Conservation (phyloP, 768 basidiomycete species). For the Mycena rebaudengoi region DNA sequence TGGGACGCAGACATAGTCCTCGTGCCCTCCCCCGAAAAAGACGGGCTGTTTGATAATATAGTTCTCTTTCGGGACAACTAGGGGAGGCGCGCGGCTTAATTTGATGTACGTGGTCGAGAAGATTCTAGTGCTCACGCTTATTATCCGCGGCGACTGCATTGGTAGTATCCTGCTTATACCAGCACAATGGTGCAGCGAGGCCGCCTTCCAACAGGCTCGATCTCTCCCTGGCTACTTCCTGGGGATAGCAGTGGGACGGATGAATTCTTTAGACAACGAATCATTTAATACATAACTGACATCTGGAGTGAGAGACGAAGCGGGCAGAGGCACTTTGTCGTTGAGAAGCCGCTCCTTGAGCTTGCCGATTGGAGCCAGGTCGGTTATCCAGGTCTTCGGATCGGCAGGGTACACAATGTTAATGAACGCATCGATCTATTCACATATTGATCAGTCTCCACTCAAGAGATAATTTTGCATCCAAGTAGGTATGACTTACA, state of each 20-base stretch:
- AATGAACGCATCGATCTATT: slow-evolving; percentile 49
- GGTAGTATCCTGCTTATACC: slow-evolving; percentile 42
- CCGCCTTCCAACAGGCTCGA: slow-evolving; percentile 35
- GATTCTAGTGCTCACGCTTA: slow-evolving; percentile 33
- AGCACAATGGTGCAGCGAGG: slow-evolving; percentile 39
- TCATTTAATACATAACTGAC: slow-evolving; percentile 25
- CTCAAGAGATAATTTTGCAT: background rate
- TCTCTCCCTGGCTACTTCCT: slow-evolving; percentile 36
- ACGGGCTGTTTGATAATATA: slow-evolving; percentile 42
- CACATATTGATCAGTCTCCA: background rate
- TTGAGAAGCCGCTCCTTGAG: slow-evolving; percentile 42
- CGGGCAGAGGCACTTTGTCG: slow-evolving; percentile 34
- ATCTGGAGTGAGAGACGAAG: slow-evolving; percentile 40
- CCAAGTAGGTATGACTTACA: too few species aligned
- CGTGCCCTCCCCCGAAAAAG: slow-evolving; percentile 42
- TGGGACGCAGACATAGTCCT: slow-evolving; percentile 39
- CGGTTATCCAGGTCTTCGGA: slow-evolving; percentile 43
- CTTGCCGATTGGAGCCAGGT: slow-evolving; percentile 47
- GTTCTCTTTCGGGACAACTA: slow-evolving; percentile 37
- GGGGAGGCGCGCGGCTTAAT: background rate
- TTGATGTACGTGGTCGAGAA: background rate
- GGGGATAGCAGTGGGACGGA: background rate
- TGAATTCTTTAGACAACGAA: too few species aligned
- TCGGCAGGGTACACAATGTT: slow-evolving; percentile 42
- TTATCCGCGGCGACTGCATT: slow-evolving; percentile 41